A percentile compares a stretch with the other conserved stretches of the same genome.
Evolutionary conservation across 2,329 filamentous ascomycete genomes (phyloP).

Genomic region (Podosphaera fusca): DNA sequence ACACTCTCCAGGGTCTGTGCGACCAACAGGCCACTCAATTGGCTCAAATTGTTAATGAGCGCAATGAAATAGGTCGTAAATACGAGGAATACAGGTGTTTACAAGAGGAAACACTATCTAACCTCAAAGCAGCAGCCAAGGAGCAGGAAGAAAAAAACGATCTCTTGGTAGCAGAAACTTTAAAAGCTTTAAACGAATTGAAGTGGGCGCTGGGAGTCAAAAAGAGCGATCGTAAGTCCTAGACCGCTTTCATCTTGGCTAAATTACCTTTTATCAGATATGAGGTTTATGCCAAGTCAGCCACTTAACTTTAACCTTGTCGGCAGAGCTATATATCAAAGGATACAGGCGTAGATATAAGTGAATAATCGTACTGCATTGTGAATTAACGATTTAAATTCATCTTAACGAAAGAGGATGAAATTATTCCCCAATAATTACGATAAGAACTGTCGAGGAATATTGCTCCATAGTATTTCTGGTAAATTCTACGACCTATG

Average conservation of each 20-base stretch:
- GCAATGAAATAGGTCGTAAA: slow-evolving; percentile 33
- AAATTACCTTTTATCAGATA: too few species aligned
- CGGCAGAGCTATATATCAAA: too few species aligned
- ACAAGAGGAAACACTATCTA: slow-evolving; percentile 35
- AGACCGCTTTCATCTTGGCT: background rate
- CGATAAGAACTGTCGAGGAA: too few species aligned
- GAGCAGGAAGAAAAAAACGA: slow-evolving; percentile 38
- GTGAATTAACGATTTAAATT: too few species aligned
- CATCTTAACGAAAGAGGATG: too few species aligned
- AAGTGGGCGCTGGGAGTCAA: slow-evolving; percentile 51
- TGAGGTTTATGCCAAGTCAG: too few species aligned
- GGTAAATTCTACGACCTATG: too few species aligned
- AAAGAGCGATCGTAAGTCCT: slow-evolving; percentile 23
- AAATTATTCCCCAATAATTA: too few species aligned
- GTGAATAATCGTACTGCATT: too few species aligned
- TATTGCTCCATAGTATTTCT: too few species aligned
- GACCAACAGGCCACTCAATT: slow-evolving; percentile 53
- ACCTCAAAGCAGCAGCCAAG: slow-evolving; percentile 33
- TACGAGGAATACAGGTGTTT: slow-evolving; percentile 42
- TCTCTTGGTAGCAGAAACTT: slow-evolving; percentile 31
- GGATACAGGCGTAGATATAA: too few species aligned
- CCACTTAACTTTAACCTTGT: too few species aligned
- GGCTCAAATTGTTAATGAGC: slow-evolving; percentile 33
- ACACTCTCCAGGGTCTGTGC: slow-evolving; percentile 40
- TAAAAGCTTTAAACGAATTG: slow-evolving; percentile 40